phyloP scores from a whole-genome alignment of 345 rosid species.

The Linum usitatissimum region DNA sequence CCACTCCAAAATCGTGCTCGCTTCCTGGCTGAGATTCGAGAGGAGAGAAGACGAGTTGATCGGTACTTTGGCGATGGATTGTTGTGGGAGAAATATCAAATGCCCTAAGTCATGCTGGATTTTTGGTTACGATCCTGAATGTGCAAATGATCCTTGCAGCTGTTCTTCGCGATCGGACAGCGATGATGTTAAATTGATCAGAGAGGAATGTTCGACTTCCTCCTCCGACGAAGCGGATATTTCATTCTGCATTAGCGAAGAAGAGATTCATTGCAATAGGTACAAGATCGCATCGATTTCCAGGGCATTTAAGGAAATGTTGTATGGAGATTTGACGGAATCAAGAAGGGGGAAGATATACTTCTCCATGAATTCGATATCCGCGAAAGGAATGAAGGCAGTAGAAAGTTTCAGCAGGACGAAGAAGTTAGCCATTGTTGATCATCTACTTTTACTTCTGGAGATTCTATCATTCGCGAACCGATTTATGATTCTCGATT shows the following conservation, averaged over 20 bases:
- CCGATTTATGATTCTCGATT: constrained; percentile 60
- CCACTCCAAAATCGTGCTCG: constrained; percentile 66
- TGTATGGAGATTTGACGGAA: constrained; percentile 65
- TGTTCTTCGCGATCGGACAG: constrained; percentile 30
- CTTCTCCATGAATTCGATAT: constrained; percentile 59
- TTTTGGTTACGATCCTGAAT: constrained; percentile 61
- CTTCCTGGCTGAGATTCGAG: constrained; percentile 80
- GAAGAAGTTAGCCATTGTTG: constrained; percentile 29
- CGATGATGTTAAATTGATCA: constrained; percentile 21
- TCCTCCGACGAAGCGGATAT: constrained; percentile 52
- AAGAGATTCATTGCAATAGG: constrained; percentile 63
- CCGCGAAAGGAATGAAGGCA: constrained; percentile 58
- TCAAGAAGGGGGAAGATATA: constrained; percentile 56
- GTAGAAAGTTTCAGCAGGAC: constrained; percentile 67
- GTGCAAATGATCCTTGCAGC: constrained; percentile 48
- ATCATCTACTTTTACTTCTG: constrained; percentile 38
- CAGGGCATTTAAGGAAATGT: constrained; percentile 60
- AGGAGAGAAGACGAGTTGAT: constrained; percentile 86
- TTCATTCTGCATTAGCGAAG: constrained; percentile 66
- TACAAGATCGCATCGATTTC: constrained; percentile 64
- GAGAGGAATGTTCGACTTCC: constrained; percentile 49
- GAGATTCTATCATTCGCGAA: constrained; percentile 77
- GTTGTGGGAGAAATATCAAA: constrained; percentile 67
- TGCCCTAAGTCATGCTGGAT: constrained; percentile 83
- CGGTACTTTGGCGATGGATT: constrained; percentile 68